phyloP scores from a whole-genome alignment of 2,329 filamentous ascomycete genomes.

The Colletotrichum godetiae region DNA sequence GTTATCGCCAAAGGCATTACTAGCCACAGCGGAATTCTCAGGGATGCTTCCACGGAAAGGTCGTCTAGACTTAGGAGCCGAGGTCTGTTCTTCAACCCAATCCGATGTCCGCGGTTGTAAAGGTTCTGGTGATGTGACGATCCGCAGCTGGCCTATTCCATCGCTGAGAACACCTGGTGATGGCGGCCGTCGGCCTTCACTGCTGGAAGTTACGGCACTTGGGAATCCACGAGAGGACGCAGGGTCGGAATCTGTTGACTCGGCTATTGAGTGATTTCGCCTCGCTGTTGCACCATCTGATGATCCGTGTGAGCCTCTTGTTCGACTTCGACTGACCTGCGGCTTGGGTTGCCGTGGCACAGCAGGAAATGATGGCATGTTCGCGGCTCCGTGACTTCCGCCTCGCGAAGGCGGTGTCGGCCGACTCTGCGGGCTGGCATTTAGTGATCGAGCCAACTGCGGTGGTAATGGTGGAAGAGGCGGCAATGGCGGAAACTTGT shows the following conservation, averaged over 20 bases:
- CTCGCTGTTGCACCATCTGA: not conserved
- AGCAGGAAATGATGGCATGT: not conserved
- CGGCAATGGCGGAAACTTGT: slow-evolving; percentile 28
- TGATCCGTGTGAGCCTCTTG: slow-evolving; percentile 9
- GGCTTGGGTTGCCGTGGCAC: not conserved
- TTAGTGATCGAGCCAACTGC: not conserved
- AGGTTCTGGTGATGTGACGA: not conserved
- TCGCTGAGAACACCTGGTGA: slow-evolving; percentile 19
- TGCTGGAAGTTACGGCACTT: not conserved
- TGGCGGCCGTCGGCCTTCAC: not conserved
- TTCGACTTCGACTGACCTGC: not conserved
- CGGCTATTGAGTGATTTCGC: not conserved
- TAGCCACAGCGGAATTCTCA: slow-evolving; percentile 10
- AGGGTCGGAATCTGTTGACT: not conserved
- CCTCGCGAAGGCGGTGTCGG: not conserved
- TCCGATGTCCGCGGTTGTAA: slow-evolving; percentile 2
- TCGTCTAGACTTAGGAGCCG: not conserved
- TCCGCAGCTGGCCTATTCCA: not conserved
- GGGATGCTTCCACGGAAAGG: slow-evolving; percentile 9
- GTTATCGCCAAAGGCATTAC: not conserved
- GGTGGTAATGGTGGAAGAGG: slow-evolving; percentile 27
- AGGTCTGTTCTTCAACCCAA: slow-evolving; percentile 22
- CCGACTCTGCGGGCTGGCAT: not conserved
- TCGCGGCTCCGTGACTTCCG: not conserved
- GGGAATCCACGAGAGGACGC: not conserved